Evolutionary conservation across 2,329 filamentous ascomycete species (phyloP), one percentile per base, ranked within the genome.

Genomic region (Pezicula carpinea): DNA sequence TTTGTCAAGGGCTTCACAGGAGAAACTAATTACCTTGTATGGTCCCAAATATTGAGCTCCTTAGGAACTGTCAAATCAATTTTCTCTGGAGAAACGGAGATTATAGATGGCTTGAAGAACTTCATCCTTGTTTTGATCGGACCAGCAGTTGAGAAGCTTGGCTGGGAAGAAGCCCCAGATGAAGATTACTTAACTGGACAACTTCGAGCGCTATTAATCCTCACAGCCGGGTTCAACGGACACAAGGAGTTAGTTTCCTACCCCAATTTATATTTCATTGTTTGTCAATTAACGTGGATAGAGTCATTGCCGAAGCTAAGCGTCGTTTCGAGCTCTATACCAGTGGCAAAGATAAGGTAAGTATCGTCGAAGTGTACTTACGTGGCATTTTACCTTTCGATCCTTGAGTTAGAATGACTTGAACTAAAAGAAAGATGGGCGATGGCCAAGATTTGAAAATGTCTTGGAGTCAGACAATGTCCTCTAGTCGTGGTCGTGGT

Each of bases 21-120:
- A 43, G 93, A 99, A 69, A 77, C 77, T 1, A 89, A 92, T 65
- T 91, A 90, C 59, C 77, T 96, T 41, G 92, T 97, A 5, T 95
- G 93, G 87, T 83, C 82, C 48, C 89, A 95, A 64, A 83, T 96
- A 26, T 74, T 95, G 6, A 82, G 85, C 54, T 87, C 87, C 4
- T 71, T 97, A 21, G 78, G 73, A 46, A 83, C 83, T 45, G 78
- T 96, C 50, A 89, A 89, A 65, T 86, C 85, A n/a, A 81, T 95
- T 44, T 97, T 97, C 62, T 79, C 83, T 18, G 83, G 86, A 39
- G 86, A 93, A 53, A 79, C 85, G 46, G 70, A 79, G 43, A 79
- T 93, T 52, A 81, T 83, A 59, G 75, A 79, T 43, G 89, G 82
- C 1, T 70, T 99, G 52, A 84, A 87, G 65, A 83, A 82, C 44